Conservation (phyloP, 345 rosid species). For the Euphorbia lathyris region DNA sequence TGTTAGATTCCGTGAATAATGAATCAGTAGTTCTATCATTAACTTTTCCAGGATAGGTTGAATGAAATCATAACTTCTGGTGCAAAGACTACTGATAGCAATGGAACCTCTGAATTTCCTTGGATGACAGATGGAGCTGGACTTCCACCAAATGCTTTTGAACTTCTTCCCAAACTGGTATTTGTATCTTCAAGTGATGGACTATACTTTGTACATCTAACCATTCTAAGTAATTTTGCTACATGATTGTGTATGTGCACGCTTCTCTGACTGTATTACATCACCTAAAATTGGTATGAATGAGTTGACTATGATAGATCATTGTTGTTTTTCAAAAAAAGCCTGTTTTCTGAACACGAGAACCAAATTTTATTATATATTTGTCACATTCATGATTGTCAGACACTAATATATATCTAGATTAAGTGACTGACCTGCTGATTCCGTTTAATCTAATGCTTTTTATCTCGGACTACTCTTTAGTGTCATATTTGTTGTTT, state of each 20-base stretch:
- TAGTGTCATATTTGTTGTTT: background rate
- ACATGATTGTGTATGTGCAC: background rate
- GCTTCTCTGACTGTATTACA: background rate
- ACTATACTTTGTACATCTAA: background rate
- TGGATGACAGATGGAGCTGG: constrained; percentile 99
- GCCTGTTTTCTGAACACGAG: background rate
- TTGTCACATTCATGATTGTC: background rate
- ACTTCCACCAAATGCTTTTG: constrained; percentile 70
- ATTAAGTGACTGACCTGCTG: background rate
- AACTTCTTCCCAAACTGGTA: constrained; percentile 81
- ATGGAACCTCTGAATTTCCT: constrained; percentile 59
- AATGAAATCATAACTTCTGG: constrained; percentile 75
- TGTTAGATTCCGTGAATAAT: background rate
- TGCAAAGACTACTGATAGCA: constrained; percentile 43
- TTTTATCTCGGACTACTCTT: background rate
- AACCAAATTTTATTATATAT: background rate
- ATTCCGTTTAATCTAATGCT: background rate
- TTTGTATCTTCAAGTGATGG: background rate
- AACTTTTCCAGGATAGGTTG: constrained; percentile 65
- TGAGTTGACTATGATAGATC: background rate
- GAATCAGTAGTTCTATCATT: constrained; percentile 5
- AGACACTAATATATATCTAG: background rate
- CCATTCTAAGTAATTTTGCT: background rate
- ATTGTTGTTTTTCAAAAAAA: background rate
- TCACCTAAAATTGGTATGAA: background rate